A percentile compares a stretch with the other conserved stretches of the same genome.
These are phyloP conservation scores for Boletales sp. DNA, from an alignment of 768 basidiomycete genomes.

Conservation along the genomic window DNA sequence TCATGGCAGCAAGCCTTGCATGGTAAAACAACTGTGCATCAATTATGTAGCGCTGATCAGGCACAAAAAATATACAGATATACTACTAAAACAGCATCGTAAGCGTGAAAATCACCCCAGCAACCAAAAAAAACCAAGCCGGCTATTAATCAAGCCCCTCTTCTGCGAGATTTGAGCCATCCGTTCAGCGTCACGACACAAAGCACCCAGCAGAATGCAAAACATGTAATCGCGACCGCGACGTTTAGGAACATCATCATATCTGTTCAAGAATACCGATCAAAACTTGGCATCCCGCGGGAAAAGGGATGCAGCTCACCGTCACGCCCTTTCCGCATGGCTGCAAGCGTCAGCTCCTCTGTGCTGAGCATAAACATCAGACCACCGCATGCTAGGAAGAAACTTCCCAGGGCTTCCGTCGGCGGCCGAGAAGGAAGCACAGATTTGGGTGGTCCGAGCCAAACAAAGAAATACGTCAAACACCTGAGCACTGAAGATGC, in stretches of 20 bases:
- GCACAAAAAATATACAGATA: neutral
- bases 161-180: conserved; percentile 56
- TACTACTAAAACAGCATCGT: neutral
- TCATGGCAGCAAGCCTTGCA: conserved; percentile 12
- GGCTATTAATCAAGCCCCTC: conserved; percentile 9
- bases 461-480: conserved; percentile 92
- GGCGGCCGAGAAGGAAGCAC: conserved; percentile 90
- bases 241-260: conserved; percentile 89
- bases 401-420: conserved; percentile 84
- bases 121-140: neutral
- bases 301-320: conserved; percentile 40
- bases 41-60: neutral
- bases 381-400: conserved; percentile 86
- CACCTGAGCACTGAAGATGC: conserved; percentile 77
- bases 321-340: conserved; percentile 87
- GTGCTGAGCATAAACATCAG: conserved; percentile 86
- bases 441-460: conserved; percentile 79
- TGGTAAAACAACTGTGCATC: neutral
- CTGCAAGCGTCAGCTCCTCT: conserved; percentile 85
- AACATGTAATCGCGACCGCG: conserved; percentile 80
- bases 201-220: conserved; percentile 84
- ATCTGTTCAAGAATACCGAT: conserved; percentile 38
- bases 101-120: neutral
- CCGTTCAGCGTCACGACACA: conserved; percentile 77
- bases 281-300: conserved; percentile 1